A percentile compares a stretch with the other conserved stretches of the same genome.
These are phyloP conservation scores for Malassezia sympodialis DNA, from an alignment of 1,284 basidiomycete genomes.

Conservation along the genomic window DNA sequence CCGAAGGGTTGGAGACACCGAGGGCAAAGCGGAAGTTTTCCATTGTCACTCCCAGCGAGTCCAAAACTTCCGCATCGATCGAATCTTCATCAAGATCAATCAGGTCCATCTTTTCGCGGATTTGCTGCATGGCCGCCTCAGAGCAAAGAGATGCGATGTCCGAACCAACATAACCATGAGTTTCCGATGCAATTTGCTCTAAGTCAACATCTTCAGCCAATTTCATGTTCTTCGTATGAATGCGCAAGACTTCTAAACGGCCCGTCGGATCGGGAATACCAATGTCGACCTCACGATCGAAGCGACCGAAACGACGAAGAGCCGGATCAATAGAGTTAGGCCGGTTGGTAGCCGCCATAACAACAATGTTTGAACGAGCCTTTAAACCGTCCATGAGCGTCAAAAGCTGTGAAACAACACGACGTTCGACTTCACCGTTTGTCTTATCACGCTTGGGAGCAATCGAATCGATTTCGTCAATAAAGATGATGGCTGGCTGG, in stretches of 20 bases:
- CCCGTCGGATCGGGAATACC: conserved; percentile 98
- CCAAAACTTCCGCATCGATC: conserved; percentile 91
- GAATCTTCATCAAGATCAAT: conserved; percentile 72
- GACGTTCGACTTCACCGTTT: conserved; percentile 96
- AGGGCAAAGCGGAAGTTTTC: conserved; percentile 97
- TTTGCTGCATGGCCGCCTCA: conserved; percentile 96
- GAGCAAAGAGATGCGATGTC: conserved; percentile 93
- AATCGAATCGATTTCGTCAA: conserved; percentile 97
- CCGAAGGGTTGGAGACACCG: conserved; percentile 88
- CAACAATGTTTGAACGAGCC: conserved; percentile 94
- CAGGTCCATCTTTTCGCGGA: conserved; percentile 94
- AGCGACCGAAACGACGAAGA: conserved; percentile 92
- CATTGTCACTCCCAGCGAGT: conserved; percentile 91
- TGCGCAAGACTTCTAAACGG: conserved; percentile 92
- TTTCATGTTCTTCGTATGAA: conserved; percentile 99
- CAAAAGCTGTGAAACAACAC: conserved; percentile 92
- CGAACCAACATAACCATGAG: conserved; percentile 97
- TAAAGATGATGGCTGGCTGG: conserved; percentile 99
- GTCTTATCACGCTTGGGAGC: conserved; percentile 99
- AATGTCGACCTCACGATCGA: conserved; percentile 98
- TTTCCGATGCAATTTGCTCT: conserved; percentile 93
- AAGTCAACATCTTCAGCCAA: conserved; percentile 93
- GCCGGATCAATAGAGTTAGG: conserved; percentile 99
- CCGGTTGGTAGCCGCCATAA: conserved; percentile 97
- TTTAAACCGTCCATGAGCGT: conserved; percentile 99